Evolutionary conservation across 2,329 filamentous ascomycete species (phyloP).

Genomic region (Colletotrichum higginsianum): DNA sequence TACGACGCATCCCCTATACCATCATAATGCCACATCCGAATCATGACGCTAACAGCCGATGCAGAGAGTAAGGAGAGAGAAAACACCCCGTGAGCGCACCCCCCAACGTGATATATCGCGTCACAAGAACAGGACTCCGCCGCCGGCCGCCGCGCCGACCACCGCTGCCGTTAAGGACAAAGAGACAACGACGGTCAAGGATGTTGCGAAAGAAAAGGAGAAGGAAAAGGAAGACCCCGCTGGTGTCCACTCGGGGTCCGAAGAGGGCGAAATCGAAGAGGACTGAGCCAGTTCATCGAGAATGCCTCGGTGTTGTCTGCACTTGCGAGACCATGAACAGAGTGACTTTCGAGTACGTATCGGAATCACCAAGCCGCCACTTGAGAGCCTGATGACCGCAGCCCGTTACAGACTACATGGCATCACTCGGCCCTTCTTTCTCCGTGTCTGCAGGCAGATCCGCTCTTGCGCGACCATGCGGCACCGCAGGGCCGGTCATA

Average conservation of each 20-base stretch:
- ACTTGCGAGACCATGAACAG: not conserved
- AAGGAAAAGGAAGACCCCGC: constrained; percentile 68
- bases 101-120: constrained; percentile 68
- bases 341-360: constrained; percentile 52
- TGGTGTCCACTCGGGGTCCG: constrained; percentile 86
- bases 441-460: not conserved
- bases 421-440: constrained; percentile 7
- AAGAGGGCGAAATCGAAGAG: constrained; percentile 98
- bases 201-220: constrained; percentile 62
- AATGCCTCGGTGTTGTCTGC: not conserved
- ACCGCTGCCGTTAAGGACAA: constrained; percentile 38
- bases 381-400: constrained; percentile 44
- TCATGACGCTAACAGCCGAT: constrained; percentile 47
- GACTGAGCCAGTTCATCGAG: constrained; percentile 58
- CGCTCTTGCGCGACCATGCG: not conserved
- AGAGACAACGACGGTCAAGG: constrained; percentile 47
- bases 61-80: constrained; percentile 72
- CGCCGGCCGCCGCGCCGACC: constrained; percentile 49
- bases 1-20: constrained; percentile 49
- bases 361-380: constrained; percentile 46
- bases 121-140: constrained; percentile 71
- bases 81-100: constrained; percentile 72
- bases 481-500: not conserved
- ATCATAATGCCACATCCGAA: not conserved
- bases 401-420: constrained; percentile 35